Conservation (phyloP, 192 early-diverging fungal species). For the Chytriomyces hyalinus region DNA sequence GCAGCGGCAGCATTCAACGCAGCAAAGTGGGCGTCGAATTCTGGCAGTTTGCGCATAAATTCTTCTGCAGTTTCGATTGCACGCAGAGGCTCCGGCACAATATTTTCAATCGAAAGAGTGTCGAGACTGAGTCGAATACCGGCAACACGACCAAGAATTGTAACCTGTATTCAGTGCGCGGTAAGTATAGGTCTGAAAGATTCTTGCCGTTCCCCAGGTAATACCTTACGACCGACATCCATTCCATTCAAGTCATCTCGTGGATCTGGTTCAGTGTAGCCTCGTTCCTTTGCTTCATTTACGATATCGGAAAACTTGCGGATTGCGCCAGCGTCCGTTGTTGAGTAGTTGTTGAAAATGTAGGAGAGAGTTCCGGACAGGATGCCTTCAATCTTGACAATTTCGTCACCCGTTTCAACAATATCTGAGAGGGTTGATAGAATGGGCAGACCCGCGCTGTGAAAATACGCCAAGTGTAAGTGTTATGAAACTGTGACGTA, state of each 20-base stretch:
- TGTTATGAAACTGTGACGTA: neutral
- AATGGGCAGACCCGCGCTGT: constrained; percentile 91
- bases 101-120: constrained; percentile 90
- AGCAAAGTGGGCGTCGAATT: constrained; percentile 85
- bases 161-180: constrained; percentile 49
- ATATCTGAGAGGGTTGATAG: constrained; percentile 89
- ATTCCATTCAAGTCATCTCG: constrained; percentile 98
- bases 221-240: constrained; percentile 98
- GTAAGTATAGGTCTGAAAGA: neutral
- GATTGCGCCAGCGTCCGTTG: constrained; percentile 44
- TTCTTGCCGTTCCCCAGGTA: neutral
- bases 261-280: constrained; percentile 98
- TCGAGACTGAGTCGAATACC: constrained; percentile 79
- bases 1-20: constrained; percentile 80
- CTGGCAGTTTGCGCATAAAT: constrained; percentile 84
- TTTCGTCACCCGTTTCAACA: constrained; percentile 90
- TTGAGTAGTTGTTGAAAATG: constrained; percentile 97
- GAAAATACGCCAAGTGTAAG: neutral
- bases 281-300: constrained; percentile 83
- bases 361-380: constrained; percentile 97
- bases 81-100: constrained; percentile 89
- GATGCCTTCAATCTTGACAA: constrained; percentile 93
- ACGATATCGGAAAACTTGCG: constrained; percentile 89
- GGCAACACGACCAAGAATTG: constrained; percentile 86
- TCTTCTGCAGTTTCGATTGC: constrained; percentile 70